phyloP scores from a whole-genome alignment of 106 monocot species.

The Allium fistulosum region DNA sequence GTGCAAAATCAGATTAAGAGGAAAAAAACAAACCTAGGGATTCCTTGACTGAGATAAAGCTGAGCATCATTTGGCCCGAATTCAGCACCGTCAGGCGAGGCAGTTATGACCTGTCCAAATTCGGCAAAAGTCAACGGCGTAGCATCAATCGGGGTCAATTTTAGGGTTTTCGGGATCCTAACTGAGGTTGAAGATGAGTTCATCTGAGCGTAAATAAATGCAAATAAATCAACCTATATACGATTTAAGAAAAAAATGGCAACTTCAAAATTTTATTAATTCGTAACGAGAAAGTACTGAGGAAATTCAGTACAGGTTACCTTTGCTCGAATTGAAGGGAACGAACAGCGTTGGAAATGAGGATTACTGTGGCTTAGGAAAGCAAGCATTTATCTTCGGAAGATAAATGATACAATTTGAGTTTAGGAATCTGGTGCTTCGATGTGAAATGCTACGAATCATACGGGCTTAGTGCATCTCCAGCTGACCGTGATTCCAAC shows the following conservation, averaged over 20 bases:
- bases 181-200: not conserved
- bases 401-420: too few relatives aligned
- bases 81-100: constrained; percentile 32
- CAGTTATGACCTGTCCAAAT: constrained; percentile 49
- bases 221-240: not conserved
- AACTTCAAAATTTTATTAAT: not conserved
- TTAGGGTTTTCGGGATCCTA: constrained; percentile 12
- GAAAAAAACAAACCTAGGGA: constrained; percentile 27
- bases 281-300: not conserved
- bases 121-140: constrained; percentile 39
- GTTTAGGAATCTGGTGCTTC: too few relatives aligned
- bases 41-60: constrained; percentile 51
- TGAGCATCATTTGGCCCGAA: constrained; percentile 63
- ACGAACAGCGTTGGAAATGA: not conserved
- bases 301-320: not conserved
- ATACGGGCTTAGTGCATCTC: too few relatives aligned
- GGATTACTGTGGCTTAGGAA: not conserved
- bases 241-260: not conserved
- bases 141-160: constrained; percentile 30
- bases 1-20: too few relatives aligned
- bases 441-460: too few relatives aligned
- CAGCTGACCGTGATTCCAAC: too few relatives aligned
- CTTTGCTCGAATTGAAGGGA: not conserved
- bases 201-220: constrained; percentile 1
- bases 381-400: not conserved